A percentile compares a stretch with the other conserved stretches of the same genome.
These are phyloP conservation scores for sorghum (Sorghum bicolor) DNA, from an alignment of 176 grass and related monocot species.

Conservation along the genomic window DNA sequence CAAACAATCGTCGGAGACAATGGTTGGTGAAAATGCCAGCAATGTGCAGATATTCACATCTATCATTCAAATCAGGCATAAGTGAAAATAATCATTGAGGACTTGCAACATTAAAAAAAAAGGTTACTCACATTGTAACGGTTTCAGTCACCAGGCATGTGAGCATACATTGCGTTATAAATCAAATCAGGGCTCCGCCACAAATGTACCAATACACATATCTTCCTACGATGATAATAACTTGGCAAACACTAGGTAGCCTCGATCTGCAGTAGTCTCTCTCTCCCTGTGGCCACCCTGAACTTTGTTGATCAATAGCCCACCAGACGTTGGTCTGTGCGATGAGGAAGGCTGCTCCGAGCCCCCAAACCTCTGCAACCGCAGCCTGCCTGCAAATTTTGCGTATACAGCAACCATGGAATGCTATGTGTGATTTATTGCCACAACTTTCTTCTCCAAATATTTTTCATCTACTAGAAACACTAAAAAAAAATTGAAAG, in stretches of 20 bases:
- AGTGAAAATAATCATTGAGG: not conserved
- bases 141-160: not conserved
- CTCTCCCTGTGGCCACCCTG: not conserved
- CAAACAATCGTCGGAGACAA: too few species aligned
- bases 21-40: too few species aligned
- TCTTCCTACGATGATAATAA: not conserved
- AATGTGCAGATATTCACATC: not conserved
- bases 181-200: not conserved
- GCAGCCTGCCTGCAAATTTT: slow-evolving; percentile 49
- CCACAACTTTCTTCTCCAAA: not conserved
- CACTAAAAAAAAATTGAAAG: not conserved
- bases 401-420: not conserved
- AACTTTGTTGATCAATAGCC: not conserved
- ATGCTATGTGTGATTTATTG: not conserved
- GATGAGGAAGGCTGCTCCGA: slow-evolving; percentile 57
- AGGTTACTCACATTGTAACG: not conserved
- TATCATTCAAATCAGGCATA: not conserved
- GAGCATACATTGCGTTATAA: not conserved
- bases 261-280: not conserved
- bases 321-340: slow-evolving; percentile 35
- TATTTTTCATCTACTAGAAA: not conserved
- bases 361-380: slow-evolving; percentile 72
- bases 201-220: not conserved
- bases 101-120: not conserved
- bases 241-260: not conserved